Conservation (phyloP, 768 basidiomycete species). For the Russula sp. region DNA sequence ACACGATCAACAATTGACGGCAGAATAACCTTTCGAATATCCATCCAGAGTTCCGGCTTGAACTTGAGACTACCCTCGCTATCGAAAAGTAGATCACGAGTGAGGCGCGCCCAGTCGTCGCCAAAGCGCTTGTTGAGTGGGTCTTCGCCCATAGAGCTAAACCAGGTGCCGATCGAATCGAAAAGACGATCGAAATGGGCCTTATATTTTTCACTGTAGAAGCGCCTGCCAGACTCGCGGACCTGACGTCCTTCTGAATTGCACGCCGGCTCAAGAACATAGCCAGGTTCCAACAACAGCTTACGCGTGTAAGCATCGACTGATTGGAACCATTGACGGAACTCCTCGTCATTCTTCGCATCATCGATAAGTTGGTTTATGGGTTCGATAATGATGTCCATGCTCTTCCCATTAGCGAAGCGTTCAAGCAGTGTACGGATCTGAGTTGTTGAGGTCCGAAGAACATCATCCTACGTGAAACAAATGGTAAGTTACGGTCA, state of each 20-base stretch:
- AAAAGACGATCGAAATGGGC: constrained; percentile 80
- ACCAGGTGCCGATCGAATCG: constrained; percentile 69
- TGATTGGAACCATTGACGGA: constrained; percentile 68
- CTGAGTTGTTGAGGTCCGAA: constrained; percentile 57
- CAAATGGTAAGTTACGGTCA: constrained; percentile 29
- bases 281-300: constrained; percentile 78
- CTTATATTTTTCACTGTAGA: constrained; percentile 75
- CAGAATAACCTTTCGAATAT: constrained; percentile 78
- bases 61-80: constrained; percentile 80
- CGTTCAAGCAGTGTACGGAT: constrained; percentile 84
- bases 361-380: constrained; percentile 71
- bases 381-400: constrained; percentile 67
- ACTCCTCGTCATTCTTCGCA: constrained; percentile 66
- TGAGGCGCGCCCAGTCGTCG: constrained; percentile 77
- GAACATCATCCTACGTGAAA: constrained; percentile 47
- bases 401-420: constrained; percentile 73
- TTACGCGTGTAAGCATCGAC: constrained; percentile 65
- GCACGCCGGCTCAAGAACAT: constrained; percentile 76
- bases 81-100: constrained; percentile 79
- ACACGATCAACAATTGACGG: constrained; percentile 77
- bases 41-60: constrained; percentile 87
- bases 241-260: constrained; percentile 61
- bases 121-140: constrained; percentile 79
- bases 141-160: constrained; percentile 81
- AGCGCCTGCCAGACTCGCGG: constrained; percentile 66